Conservation (phyloP, 352 stramenopile genomes). For the Globisporangium acanthophoron region DNA sequence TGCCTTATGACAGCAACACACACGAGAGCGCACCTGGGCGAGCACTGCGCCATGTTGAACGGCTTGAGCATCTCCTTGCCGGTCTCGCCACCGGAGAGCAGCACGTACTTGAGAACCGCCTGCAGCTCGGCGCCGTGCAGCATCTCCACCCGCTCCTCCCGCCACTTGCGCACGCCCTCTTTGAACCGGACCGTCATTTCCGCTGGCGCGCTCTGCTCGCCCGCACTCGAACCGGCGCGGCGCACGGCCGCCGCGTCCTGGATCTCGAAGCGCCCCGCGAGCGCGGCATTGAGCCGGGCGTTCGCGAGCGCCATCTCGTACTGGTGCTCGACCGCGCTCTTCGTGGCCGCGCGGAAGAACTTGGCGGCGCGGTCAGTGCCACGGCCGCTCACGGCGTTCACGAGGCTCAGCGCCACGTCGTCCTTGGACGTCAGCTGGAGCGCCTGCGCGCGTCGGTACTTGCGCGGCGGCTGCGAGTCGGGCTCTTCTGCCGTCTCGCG, state of each 20-base stretch:
- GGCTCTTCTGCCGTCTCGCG: neutral
- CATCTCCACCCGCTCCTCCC: constrained; percentile 64
- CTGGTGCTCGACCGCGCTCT: constrained; percentile 73
- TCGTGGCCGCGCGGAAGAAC: constrained; percentile 76
- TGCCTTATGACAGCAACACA: neutral
- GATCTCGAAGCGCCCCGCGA: constrained; percentile 57
- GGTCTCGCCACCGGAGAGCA: constrained; percentile 73
- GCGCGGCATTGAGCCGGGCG: constrained; percentile 63
- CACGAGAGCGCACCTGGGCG: constrained; percentile 35
- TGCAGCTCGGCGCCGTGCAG: constrained; percentile 63
- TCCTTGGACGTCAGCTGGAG: constrained; percentile 76
- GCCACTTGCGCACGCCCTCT: constrained; percentile 76
- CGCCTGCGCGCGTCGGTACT: constrained; percentile 43
- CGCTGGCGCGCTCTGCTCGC: constrained; percentile 4
- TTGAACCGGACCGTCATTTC: constrained; percentile 76
- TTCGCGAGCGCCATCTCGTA: constrained; percentile 74
- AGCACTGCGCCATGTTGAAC: constrained; percentile 88
- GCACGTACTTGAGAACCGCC: constrained; percentile 77
- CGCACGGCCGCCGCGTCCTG: constrained; percentile 23
- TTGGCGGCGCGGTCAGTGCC: constrained; percentile 55
- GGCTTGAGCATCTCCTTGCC: constrained; percentile 86
- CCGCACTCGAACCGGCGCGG: constrained; percentile 10
- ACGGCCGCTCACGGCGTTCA: constrained; percentile 53
- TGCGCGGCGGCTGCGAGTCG: constrained; percentile 16
- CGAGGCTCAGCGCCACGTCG: constrained; percentile 58